A percentile compares a stretch with the other conserved stretches of the same genome.
Conservation (phyloP, 1,139 yeast species). For the Lodderomyces margitis region DNA sequence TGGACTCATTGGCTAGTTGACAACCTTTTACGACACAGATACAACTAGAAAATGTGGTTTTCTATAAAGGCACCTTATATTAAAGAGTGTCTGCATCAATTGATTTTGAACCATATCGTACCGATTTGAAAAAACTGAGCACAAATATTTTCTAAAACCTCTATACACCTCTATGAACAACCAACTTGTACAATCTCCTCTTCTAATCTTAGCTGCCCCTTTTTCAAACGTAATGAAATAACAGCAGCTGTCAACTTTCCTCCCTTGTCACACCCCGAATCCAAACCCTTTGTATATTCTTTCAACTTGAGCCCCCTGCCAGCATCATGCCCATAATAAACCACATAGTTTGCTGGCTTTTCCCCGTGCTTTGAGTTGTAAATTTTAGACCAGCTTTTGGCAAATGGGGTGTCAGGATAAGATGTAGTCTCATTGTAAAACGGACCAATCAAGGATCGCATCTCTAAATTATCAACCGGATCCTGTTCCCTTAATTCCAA, state of each 20-base stretch:
- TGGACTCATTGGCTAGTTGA: too few relatives aligned
- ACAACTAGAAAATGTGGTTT: too few relatives aligned
- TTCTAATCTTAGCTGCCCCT: conserved; percentile 4
- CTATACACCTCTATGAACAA: conserved; percentile 8
- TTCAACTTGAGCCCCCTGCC: conserved; percentile 66
- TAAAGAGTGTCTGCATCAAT: too few relatives aligned
- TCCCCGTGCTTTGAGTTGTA: conserved; percentile 55
- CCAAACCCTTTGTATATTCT: conserved; percentile 74
- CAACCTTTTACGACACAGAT: too few relatives aligned
- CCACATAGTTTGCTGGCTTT: conserved; percentile 36
- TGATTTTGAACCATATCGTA: too few relatives aligned
- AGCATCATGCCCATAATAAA: conserved; percentile 90
- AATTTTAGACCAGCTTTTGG: conserved; percentile 62
- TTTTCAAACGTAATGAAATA: conserved; percentile 9
- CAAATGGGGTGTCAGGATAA: conserved; percentile 45
- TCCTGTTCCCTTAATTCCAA: conserved; percentile 55
- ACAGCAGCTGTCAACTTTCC: conserved; percentile 66
- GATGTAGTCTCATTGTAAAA: conserved; percentile 52
- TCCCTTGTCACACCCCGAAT: conserved; percentile 80
- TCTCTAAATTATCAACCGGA: conserved; percentile 58
- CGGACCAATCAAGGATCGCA: conserved; percentile 62
- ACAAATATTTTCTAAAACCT: too few relatives aligned
- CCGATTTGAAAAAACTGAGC: too few relatives aligned
- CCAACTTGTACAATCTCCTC: conserved; percentile 14
- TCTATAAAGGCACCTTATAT: too few relatives aligned